A percentile compares a stretch with the other conserved stretches of the same genome.
phyloP scores from a whole-genome alignment of 2,329 filamentous ascomycete genomes.

The Colletotrichum noveboracense region DNA sequence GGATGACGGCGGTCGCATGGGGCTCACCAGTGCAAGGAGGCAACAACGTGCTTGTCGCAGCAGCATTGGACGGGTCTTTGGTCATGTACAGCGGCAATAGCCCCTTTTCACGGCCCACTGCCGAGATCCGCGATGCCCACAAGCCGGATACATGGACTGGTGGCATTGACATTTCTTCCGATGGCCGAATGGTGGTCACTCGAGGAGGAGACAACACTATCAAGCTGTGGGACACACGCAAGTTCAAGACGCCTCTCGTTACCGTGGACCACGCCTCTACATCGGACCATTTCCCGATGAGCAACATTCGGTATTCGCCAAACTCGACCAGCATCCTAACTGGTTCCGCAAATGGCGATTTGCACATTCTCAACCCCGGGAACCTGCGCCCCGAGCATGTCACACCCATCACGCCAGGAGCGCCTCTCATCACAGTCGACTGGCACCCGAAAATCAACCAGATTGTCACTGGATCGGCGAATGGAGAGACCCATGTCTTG shows the following conservation, averaged over 20 bases:
- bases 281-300: slow-evolving; percentile 81
- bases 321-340: slow-evolving; percentile 85
- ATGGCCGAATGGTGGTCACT: slow-evolving; percentile 89
- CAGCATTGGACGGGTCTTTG: slow-evolving; percentile 87
- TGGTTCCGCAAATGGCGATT: slow-evolving; percentile 82
- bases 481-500: slow-evolving; percentile 86
- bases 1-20: slow-evolving; percentile 95
- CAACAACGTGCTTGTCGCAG: slow-evolving; percentile 78
- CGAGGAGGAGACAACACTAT: slow-evolving; percentile 90
- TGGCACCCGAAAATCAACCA: slow-evolving; percentile 98
- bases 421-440: slow-evolving; percentile 80
- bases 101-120: slow-evolving; percentile 81
- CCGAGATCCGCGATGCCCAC: slow-evolving; percentile 86
- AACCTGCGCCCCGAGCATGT: slow-evolving; percentile 85
- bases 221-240: slow-evolving; percentile 96
- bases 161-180: slow-evolving; percentile 87
- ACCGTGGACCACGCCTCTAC: slow-evolving; percentile 81
- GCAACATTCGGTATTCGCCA: slow-evolving; percentile 89
- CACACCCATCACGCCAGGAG: slow-evolving; percentile 86
- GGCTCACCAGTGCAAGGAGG: slow-evolving; percentile 77
- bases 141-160: slow-evolving; percentile 86
- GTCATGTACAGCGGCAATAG: slow-evolving; percentile 93
- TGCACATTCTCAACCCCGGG: slow-evolving; percentile 93
- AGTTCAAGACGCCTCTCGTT: slow-evolving; percentile 89
- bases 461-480: slow-evolving; percentile 91